Percentiles rank a stretch among this genome's conserved stretches.
Conservation (phyloP, 2,329 filamentous ascomycete species). For the Claviceps sp. region DNA sequence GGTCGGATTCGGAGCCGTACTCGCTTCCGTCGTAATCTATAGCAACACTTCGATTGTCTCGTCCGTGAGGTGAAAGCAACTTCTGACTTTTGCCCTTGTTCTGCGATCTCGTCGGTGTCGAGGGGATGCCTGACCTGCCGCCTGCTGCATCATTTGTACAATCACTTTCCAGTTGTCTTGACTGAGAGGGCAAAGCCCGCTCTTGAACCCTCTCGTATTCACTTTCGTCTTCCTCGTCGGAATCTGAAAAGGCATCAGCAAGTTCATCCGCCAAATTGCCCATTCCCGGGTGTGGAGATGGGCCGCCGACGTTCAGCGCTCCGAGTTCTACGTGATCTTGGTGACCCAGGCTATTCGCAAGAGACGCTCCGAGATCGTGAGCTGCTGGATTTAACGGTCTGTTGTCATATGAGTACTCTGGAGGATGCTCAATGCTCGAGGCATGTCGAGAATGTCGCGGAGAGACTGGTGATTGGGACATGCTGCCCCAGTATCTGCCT, state of each 20-base stretch:
- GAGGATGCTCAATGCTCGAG: constrained; percentile 38
- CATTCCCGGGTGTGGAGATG: constrained; percentile 40
- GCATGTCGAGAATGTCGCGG: constrained; percentile 46
- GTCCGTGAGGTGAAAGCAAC: constrained; percentile 29
- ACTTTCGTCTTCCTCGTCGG: constrained; percentile 49
- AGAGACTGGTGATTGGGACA: constrained; percentile 20
- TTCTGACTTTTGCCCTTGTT: constrained; percentile 28
- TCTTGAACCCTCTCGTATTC: constrained; percentile 29
- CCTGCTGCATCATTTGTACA: background rate
- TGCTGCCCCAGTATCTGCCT: background rate
- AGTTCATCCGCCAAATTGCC: constrained; percentile 74
- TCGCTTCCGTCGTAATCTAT: constrained; percentile 61
- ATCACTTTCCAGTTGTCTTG: background rate
- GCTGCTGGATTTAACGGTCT: constrained; percentile 38
- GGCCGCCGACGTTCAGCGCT: constrained; percentile 29
- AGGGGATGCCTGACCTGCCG: constrained; percentile 8
- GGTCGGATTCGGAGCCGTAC: constrained; percentile 59
- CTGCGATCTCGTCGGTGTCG: constrained; percentile 19
- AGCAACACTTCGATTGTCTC: constrained; percentile 36
- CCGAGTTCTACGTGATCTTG: constrained; percentile 33
- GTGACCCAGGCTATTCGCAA: constrained; percentile 34
- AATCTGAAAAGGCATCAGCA: constrained; percentile 57
- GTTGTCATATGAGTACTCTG: constrained; percentile 31
- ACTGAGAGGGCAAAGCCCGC: background rate
- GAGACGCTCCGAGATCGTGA: constrained; percentile 35